These are phyloP conservation scores for sunflower (Helianthus annuus) DNA, from an alignment of 129 eudicot genomes.

Conservation along the genomic window DNA sequence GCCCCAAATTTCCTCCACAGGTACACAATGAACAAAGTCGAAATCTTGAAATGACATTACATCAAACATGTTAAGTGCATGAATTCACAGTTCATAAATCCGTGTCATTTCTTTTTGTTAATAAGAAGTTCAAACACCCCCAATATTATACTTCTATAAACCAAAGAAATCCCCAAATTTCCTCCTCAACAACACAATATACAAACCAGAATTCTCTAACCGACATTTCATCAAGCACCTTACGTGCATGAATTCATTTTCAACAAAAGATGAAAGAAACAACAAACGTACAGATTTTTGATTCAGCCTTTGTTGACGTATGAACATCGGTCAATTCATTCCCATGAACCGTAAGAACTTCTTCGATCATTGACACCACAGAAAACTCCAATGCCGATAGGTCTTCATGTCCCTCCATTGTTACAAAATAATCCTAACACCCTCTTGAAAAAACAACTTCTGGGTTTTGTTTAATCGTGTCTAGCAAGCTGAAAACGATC, in stretches of 20 bases:
- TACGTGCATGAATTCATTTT: background rate
- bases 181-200: too few species aligned
- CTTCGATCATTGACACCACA: conserved; percentile 62
- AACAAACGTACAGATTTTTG: conserved; percentile 60
- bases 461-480: conserved; percentile 5
- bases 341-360: conserved; percentile 72
- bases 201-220: too few species aligned
- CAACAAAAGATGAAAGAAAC: background rate
- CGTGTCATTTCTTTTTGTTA: too few species aligned
- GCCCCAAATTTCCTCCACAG: background rate
- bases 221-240: conserved; percentile 14
- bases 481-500: conserved; percentile 7
- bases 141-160: too few species aligned
- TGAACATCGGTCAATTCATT: conserved; percentile 47
- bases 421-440: conserved; percentile 5
- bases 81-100: too few species aligned
- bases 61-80: background rate
- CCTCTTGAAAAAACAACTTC: conserved; percentile 6
- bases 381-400: conserved; percentile 31
- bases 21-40: background rate
- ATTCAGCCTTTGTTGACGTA: conserved; percentile 55
- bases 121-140: too few species aligned
- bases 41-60: background rate
- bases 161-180: background rate
- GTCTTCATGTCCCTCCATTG: conserved; percentile 41